Evolutionary conservation across 148 eudicot species (phyloP).

Genomic region (Chenopodium album): DNA sequence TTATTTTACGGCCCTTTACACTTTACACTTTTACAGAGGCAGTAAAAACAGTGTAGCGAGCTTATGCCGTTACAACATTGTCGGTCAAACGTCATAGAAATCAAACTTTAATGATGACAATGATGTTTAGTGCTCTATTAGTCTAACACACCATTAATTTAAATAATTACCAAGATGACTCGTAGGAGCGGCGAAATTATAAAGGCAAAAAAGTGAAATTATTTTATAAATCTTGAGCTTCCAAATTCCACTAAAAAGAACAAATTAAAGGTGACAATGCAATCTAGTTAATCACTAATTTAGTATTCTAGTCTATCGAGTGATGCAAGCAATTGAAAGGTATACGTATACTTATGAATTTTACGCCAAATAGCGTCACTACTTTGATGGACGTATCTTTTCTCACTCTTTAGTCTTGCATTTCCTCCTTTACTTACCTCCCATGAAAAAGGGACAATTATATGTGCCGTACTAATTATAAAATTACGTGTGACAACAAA

Average conservation of each 20-base stretch:
- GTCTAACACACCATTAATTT: not conserved
- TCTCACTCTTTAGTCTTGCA: no score
- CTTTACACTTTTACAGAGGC: not conserved
- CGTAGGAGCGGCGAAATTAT: not conserved
- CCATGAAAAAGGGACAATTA: no score
- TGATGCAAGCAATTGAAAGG: no score
- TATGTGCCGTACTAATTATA: no score
- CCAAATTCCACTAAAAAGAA: not conserved
- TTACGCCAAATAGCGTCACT: no score
- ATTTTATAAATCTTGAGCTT: not conserved
- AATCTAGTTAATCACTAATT: no score
- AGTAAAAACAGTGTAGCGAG: not conserved
- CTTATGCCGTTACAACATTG: not conserved
- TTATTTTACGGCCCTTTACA: not conserved
- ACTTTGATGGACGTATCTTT: no score
- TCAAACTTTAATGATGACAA: constrained; percentile 12
- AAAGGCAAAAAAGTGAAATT: not conserved
- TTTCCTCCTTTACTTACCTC: no score
- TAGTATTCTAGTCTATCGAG: no score
- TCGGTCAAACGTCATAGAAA: constrained; percentile 15
- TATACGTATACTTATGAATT: no score
- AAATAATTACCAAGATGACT: not conserved
- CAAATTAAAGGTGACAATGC: no score
- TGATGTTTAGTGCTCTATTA: constrained; percentile 12
- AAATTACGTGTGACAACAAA: no score